Conservation (phyloP, 176 grass and related monocot species). For the Panicum miliaceum region DNA sequence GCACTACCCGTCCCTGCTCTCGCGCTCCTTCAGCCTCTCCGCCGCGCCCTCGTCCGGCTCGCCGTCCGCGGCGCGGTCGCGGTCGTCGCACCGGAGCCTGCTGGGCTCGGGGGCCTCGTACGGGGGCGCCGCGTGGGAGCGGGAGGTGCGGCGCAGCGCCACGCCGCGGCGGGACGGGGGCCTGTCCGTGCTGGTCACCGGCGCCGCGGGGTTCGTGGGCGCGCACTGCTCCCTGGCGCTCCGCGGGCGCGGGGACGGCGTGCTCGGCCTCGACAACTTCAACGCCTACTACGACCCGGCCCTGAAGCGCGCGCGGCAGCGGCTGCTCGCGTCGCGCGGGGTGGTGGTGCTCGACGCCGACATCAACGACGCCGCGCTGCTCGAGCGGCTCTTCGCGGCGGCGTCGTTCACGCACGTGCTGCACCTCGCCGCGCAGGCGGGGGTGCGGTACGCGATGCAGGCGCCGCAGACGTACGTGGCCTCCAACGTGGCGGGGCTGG, state of each 20-base stretch:
- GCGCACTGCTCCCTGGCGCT: slow-evolving; percentile 85
- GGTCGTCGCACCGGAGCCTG: slow-evolving; percentile 69
- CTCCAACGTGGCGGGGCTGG: slow-evolving; percentile 92
- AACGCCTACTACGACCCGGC: slow-evolving; percentile 89
- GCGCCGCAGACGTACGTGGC: slow-evolving; percentile 87
- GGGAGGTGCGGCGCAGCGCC: slow-evolving; percentile 60
- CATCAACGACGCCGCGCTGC: slow-evolving; percentile 77
- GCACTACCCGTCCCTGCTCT: slow-evolving; percentile 84
- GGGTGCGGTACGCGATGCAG: slow-evolving; percentile 82
- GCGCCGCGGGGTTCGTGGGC: slow-evolving; percentile 85
- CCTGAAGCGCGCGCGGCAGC: slow-evolving; percentile 85
- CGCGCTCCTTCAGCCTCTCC: slow-evolving; percentile 58
- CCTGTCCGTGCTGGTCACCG: slow-evolving; percentile 78
- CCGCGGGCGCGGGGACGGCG: slow-evolving; percentile 76
- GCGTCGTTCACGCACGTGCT: slow-evolving; percentile 84
- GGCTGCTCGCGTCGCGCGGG: slow-evolving; percentile 55
- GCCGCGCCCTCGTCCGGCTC: not conserved
- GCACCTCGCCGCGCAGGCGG: slow-evolving; percentile 96
- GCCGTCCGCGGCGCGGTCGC: not conserved
- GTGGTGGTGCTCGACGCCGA: slow-evolving; percentile 73
- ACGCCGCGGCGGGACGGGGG: slow-evolving; percentile 53
- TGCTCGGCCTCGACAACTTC: slow-evolving; percentile 94
- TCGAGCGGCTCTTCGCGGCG: slow-evolving; percentile 59
- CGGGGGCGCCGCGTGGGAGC: slow-evolving; percentile 56
- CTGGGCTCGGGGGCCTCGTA: slow-evolving; percentile 45